phyloP scores from a whole-genome alignment of 2,329 filamentous ascomycete species.

The Ustulina deusta region DNA sequence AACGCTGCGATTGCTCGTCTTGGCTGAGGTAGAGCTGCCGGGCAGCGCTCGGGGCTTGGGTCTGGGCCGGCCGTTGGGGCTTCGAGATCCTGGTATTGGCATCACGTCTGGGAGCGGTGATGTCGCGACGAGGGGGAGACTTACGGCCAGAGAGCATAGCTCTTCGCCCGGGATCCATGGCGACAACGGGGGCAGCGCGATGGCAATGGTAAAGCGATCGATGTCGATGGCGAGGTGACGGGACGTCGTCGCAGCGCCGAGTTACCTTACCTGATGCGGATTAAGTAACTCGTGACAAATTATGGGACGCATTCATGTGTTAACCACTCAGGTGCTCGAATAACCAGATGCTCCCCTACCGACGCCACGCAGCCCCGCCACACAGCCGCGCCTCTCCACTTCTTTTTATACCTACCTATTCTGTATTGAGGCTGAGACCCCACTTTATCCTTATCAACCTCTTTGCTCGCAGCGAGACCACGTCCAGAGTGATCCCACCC shows the following conservation, averaged over 20 bases:
- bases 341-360: neutral
- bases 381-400: constrained; percentile 8
- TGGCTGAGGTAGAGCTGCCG: constrained; percentile 70
- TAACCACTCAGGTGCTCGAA: neutral
- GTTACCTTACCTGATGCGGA: neutral
- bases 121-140: constrained; percentile 60
- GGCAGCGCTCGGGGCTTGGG: constrained; percentile 48
- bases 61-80: constrained; percentile 52
- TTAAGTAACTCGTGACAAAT: neutral
- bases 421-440: constrained; percentile 8
- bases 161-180: constrained; percentile 67
- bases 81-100: constrained; percentile 69
- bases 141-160: constrained; percentile 65
- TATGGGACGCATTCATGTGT: neutral
- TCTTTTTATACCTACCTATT: too few relatives aligned
- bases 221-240: neutral
- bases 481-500: neutral
- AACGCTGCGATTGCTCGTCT: constrained; percentile 82
- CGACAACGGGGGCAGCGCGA: constrained; percentile 22
- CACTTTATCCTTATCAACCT: constrained; percentile 14
- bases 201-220: neutral
- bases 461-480: neutral
- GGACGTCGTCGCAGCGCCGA: neutral
- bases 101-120: constrained; percentile 69
- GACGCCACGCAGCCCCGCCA: neutral